Evolutionary conservation across 352 stramenopile species (phyloP).

Genomic region (Globisporangium mamillatum): DNA sequence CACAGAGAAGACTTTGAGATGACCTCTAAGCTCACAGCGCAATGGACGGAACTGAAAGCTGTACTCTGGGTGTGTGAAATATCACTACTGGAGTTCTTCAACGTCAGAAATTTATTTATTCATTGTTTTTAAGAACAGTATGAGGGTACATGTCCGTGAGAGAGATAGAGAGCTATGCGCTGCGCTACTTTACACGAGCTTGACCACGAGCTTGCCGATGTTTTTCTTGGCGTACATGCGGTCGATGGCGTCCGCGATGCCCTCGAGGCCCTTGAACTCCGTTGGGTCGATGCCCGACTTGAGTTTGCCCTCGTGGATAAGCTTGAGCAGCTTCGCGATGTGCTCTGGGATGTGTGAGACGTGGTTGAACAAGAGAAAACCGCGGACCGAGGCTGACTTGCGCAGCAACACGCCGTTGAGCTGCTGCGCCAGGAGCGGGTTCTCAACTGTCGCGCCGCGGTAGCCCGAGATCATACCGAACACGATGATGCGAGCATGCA

Average conservation of each 20-base stretch:
- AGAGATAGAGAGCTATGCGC: too few relatives aligned
- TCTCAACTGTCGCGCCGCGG: conserved; percentile 29
- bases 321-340: conserved; percentile 37
- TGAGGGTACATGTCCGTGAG: too few relatives aligned
- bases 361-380: conserved; percentile 33
- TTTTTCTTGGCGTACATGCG: conserved; percentile 50
- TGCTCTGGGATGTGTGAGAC: conserved; percentile 29
- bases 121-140: too few relatives aligned
- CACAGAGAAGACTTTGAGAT: too few relatives aligned
- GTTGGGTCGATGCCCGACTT: conserved; percentile 32
- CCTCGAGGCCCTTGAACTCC: conserved; percentile 40
- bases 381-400: conserved; percentile 30
- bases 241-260: conserved; percentile 46
- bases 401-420: conserved; percentile 3
- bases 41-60: too few relatives aligned
- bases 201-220: conserved; percentile 65
- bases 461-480: conserved; percentile 39
- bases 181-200: conserved; percentile 24
- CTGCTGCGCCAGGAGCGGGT: background rate
- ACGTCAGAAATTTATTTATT: too few relatives aligned
- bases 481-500: conserved; percentile 34
- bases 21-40: too few relatives aligned
- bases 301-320: conserved; percentile 42
- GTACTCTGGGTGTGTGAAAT: too few relatives aligned
- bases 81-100: too few relatives aligned